These are phyloP conservation scores for Aureobasidium pullulans DNA, from an alignment of 2,329 filamentous ascomycete genomes.

Conservation along the genomic window DNA sequence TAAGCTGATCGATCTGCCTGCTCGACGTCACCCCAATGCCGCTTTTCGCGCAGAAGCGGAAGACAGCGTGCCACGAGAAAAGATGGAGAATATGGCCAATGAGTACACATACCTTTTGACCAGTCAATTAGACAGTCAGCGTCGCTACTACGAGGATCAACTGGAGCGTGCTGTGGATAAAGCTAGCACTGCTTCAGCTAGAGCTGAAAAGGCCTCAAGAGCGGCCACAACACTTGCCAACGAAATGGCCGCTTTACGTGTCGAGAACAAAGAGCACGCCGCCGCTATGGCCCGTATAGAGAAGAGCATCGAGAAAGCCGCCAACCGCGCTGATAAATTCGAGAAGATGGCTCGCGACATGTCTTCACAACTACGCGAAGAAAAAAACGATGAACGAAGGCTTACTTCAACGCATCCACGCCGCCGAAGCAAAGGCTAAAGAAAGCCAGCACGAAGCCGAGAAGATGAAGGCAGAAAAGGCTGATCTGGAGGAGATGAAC, in stretches of 20 bases:
- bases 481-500: conserved; percentile 77
- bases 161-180: conserved; percentile 86
- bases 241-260: conserved; percentile 47
- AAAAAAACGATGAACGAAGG: conserved; percentile 80
- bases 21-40: conserved; percentile 31
- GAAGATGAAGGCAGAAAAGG: conserved; percentile 46
- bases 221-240: conserved; percentile 44
- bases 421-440: conserved; percentile 53
- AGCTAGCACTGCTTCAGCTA: conserved; percentile 62
- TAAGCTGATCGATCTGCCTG: conserved; percentile 84
- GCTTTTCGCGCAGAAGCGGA: conserved; percentile 37
- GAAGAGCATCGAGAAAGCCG: conserved; percentile 62
- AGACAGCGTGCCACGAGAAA: conserved; percentile 65
- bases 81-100: conserved; percentile 71
- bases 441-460: conserved; percentile 44
- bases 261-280: conserved; percentile 42
- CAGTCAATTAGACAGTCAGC: conserved; percentile 85
- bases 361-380: conserved; percentile 71
- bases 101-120: conserved; percentile 94
- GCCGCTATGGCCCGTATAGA: conserved; percentile 63
- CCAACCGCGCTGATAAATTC: conserved; percentile 61
- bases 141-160: conserved; percentile 89
- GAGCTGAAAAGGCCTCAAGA: conserved; percentile 55
- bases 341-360: conserved; percentile 69
- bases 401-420: conserved; percentile 72